Base-by-base conservation (phyloP, 768 basidiomycete species). In the Lentinula edodes region DNA sequence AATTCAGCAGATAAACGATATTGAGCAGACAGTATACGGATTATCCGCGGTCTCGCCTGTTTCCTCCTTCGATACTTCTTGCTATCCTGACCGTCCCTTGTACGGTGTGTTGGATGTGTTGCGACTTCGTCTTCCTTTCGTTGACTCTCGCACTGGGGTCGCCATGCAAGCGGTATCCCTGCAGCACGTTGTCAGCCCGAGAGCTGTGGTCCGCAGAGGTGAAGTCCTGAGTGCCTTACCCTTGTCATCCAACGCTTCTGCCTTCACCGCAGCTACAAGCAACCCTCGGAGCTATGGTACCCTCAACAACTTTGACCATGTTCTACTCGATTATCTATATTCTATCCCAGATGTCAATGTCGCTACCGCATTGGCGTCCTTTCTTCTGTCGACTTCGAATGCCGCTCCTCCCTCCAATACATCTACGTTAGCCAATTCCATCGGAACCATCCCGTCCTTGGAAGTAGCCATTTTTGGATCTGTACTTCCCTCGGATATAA, bases 391-490 rank as follows among this genome's bases (percentile, higher is more conserved):
- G 5, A 69, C 70, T 15, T 66, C 71, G 9, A 71, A 73, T 13
- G 69, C 72, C 10, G 81, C 41, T n/a, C 48, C 84, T 7, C 82
- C 84, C 3, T 65, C 74, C 4, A 71, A 71, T 18, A 66, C 74
- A 28, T 75, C 81, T 9, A 43, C 70, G 13, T 71, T 85, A 5
- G 77, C 72, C 58, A 66, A 72, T 56, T 73, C 77, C 2, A 66
- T 86, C n/a, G 64, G 76, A 10, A 67, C 72, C 1, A 72, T 88
- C 50, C 87, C 86, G 23, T 63, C 72, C 1, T 66, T 89, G 39
- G 87, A 88, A 70, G 83, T 87, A 3, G 86, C 85, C 1, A 66
- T 88, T n/a, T 88, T 88, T 67, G 87, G 87, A 6, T 73, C 78
- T 13, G 69, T 88, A 28, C 66, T 69, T 13, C 75, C 80, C 16